A percentile compares a stretch with the other conserved stretches of the same genome.
Conservation (phyloP, 139 green algal species). For the Chlamydomonas sp. region DNA sequence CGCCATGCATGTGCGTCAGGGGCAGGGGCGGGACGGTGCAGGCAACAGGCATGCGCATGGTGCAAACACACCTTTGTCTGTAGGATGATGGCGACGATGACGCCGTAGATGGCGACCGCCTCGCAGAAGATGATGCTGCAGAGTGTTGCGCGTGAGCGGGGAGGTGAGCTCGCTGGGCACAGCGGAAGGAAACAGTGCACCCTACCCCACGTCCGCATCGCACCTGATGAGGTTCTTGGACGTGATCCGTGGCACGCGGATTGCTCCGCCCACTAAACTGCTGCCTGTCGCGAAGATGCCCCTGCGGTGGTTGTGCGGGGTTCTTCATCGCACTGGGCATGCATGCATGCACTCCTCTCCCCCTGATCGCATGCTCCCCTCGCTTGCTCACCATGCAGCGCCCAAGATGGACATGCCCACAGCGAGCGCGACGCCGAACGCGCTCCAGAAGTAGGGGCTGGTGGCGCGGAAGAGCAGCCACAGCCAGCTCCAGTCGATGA, state of each 20-base stretch:
- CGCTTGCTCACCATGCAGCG: constrained; percentile 78
- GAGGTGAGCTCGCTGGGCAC: too few species aligned
- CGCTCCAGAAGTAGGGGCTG: constrained; percentile 85
- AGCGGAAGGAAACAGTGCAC: too few species aligned
- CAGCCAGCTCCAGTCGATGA: constrained; percentile 77
- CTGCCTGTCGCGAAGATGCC: constrained; percentile 98
- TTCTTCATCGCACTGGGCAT: background rate
- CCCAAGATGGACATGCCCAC: constrained; percentile 86
- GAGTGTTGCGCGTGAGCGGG: too few species aligned
- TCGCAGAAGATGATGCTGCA: constrained; percentile 98
- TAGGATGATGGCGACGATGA: constrained; percentile 99
- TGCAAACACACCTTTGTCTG: constrained; percentile 85
- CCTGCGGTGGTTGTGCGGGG: constrained; percentile 41
- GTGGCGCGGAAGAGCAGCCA: constrained; percentile 79
- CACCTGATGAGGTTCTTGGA: constrained; percentile 99
- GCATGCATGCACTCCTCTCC: background rate
- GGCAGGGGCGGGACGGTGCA: too few species aligned
- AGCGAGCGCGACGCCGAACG: constrained; percentile 72
- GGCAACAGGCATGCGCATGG: constrained; percentile 16
- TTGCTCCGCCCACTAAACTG: constrained; percentile 88
- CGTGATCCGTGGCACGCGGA: constrained; percentile 90
- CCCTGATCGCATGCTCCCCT: constrained; percentile 45
- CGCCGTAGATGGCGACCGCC: constrained; percentile 97
- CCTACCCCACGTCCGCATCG: too few species aligned
- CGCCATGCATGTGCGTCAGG: too few species aligned